These are phyloP conservation scores for Clavispora asparagi DNA, from an alignment of 805 yeast genomes.

Conservation along the genomic window DNA sequence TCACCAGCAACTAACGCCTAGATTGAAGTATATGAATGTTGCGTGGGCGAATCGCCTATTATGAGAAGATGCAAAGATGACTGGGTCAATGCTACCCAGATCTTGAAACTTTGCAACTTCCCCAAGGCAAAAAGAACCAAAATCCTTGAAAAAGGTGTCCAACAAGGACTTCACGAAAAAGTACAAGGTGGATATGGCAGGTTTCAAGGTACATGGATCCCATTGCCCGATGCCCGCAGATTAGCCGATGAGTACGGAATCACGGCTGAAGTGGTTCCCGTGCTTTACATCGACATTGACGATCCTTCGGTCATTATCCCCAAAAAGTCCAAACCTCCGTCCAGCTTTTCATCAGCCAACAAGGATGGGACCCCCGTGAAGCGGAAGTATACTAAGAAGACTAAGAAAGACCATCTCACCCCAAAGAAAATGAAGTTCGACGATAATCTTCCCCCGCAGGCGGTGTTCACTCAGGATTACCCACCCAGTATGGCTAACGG, in stretches of 20 bases:
- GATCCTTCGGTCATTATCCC: constrained; percentile 35
- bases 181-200: constrained; percentile 97
- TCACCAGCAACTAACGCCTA: constrained; percentile 7
- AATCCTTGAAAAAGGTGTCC: constrained; percentile 90
- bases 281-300: constrained; percentile 30
- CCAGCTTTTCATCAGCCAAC: constrained; percentile 11
- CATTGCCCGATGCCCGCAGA: constrained; percentile 61
- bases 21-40: constrained; percentile 68
- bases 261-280: constrained; percentile 37
- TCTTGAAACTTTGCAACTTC: constrained; percentile 86
- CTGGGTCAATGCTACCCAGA: constrained; percentile 97
- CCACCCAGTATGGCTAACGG: constrained; percentile 8
- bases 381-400: constrained; percentile 48
- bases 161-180: constrained; percentile 82
- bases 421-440: constrained; percentile 39
- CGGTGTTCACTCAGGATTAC: constrained; percentile 17
- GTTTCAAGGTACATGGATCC: constrained; percentile 97
- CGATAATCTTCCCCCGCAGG: constrained; percentile 14
- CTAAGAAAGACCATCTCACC: constrained; percentile 57
- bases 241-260: constrained; percentile 38
- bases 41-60: constrained; percentile 62
- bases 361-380: constrained; percentile 40
- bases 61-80: constrained; percentile 90
- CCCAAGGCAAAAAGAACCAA: constrained; percentile 93
- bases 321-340: constrained; percentile 25